Evolutionary conservation across 2,329 filamentous ascomycete species (phyloP).

Genomic region (Verticillium albo-atrum): DNA sequence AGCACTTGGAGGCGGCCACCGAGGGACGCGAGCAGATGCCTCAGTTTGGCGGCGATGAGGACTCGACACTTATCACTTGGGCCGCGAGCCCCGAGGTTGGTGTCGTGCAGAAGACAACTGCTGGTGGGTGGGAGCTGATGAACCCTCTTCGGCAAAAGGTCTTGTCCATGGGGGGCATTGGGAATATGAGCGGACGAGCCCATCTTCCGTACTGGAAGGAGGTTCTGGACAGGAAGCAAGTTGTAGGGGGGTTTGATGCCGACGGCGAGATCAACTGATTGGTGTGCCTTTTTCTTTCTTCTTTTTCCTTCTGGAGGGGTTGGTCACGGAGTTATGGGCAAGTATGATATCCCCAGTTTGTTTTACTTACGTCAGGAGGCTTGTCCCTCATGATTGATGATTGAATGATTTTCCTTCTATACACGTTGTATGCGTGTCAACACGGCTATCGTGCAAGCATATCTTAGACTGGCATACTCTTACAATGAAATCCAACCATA

Average conservation of each 20-base stretch:
- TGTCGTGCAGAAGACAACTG: constrained; percentile 23
- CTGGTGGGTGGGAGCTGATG: constrained; percentile 27
- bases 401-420: background rate
- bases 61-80: constrained; percentile 35
- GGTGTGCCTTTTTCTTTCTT: background rate
- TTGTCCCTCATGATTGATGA: background rate
- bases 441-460: background rate
- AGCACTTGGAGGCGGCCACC: constrained; percentile 63
- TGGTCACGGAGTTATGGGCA: background rate
- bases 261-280: constrained; percentile 12
- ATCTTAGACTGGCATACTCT: background rate
- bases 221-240: constrained; percentile 7
- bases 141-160: constrained; percentile 18
- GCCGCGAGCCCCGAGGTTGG: constrained; percentile 29
- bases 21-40: constrained; percentile 23
- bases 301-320: background rate
- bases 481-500: background rate
- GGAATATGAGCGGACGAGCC: background rate
- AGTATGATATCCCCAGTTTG: background rate
- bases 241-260: constrained; percentile 8
- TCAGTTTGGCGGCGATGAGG: constrained; percentile 32
- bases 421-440: background rate
- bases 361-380: too few species aligned
- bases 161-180: background rate
- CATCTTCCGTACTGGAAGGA: too few species aligned